Evolutionary conservation across 2,329 filamentous ascomycete species (phyloP), one percentile per base, ranked within the genome.

Genomic region (Diplodia seriata): DNA sequence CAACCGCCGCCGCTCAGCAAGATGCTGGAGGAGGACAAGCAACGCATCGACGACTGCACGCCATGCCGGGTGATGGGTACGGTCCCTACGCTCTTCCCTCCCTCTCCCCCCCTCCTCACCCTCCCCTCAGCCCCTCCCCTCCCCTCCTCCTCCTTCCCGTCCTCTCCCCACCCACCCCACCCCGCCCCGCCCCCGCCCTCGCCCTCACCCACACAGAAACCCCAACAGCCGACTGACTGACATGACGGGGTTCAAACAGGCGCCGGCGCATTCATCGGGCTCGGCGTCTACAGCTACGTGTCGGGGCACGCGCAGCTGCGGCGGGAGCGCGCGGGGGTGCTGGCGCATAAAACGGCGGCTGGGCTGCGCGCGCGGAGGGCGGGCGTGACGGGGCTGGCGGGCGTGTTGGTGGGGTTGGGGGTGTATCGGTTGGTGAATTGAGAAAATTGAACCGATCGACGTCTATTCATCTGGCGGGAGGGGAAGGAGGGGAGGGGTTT

Each of bases 61-160:
- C 82, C 89, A 40, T 95, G 91, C 81, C 87, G 86, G 74, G 78
- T 93, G 36, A 83, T 92, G 65, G 91, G 91, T 92, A 80, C 33
- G 72, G 23, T 26, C 2, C 23, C 23, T 23, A 23, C 23, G 1
- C n/a, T n/a, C n/a, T n/a, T n/a, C n/a, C n/a, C n/a, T n/a, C n/a
- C n/a, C n/a, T n/a, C n/a, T n/a, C n/a, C n/a, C n/a, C n/a, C n/a
- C n/a, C n/a, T n/a, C n/a, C n/a, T n/a, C n/a, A n/a, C n/a, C n/a
- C n/a, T n/a, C n/a, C 23, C 23, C 23, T 23, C 23, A 23, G 23
- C 23, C 23, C 23, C 2, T 3, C 3, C 23, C 23, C 3, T 3
- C 2, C 23, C 23, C 2, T 3, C 23, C 2, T 26, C 23, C 23
- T 3, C 23, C 23, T 2, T 23, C 23, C 23, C 23, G 23, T 23